Base-by-base conservation (phyloP, 176 grass and related monocot genomes). In the Ensete ventricosum region DNA sequence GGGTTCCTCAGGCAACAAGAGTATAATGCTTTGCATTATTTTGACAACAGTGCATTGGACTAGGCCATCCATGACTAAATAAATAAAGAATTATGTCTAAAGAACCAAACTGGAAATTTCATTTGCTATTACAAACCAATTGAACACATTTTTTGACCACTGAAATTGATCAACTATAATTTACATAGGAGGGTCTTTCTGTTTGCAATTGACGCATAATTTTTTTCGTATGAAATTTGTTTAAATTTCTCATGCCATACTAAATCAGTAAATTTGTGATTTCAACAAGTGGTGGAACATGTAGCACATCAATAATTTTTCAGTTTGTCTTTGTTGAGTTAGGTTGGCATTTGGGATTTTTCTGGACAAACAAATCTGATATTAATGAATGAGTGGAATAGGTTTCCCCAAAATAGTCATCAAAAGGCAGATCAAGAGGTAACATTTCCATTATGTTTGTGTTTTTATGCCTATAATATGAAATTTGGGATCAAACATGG, bases 331-430 rank as follows among this genome's bases (percentile, higher is more conserved):
- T 91, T 82, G 57, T 92, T 58, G 43, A 73, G 67, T 78, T 67
- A 98, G 94, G 90, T 98, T 87, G 82, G 83, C 66, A 87, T 93
- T 83, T 98, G 94, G 94, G 94, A 98, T 86, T 98, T 93, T 88
- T 98, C 94, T 82, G 94, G 84, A 63, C 88, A 88, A 87, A 98
- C 94, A 82, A 98, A 98, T 70, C 78, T 93, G 67, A 93, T 98
- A 85, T 72, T 98, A 79, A 98, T 98, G 94, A 90, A 98, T 79
- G 94, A 98, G 72, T 87, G 90, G 94, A 98, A 93, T 80, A 88
- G 72, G 60, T 48, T 80, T 75, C 82, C 85, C 69, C 85, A 86
- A 71, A 82, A 90, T 69, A 85, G 68, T 76, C 85, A 86, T 77
- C 75, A 87, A 19, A 63, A 76, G 22, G 80, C 82, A 72, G 94